Evolutionary conservation across 805 yeast species (phyloP).

Genomic region (Lachancea fermentati): DNA sequence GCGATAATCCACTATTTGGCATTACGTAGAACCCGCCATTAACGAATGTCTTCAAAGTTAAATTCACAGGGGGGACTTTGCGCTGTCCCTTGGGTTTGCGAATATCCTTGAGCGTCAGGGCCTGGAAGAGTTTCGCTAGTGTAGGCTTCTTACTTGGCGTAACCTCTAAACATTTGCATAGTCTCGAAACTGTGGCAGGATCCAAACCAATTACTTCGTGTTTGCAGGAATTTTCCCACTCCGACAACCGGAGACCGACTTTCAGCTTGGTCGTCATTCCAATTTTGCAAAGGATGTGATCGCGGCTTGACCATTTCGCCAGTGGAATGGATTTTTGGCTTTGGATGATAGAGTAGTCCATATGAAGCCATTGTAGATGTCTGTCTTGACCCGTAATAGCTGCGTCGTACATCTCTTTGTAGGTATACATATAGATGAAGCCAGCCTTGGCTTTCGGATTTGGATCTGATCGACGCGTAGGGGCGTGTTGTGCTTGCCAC

Average conservation of each 20-base stretch:
- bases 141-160: neutral
- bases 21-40: constrained; percentile 24
- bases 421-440: constrained; percentile 27
- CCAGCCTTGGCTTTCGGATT: constrained; percentile 13
- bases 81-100: neutral
- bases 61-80: neutral
- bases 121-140: constrained; percentile 11
- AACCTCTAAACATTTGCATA: neutral
- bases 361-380: constrained; percentile 6
- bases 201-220: constrained; percentile 25
- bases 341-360: constrained; percentile 7
- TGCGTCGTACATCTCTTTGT: constrained; percentile 9
- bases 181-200: constrained; percentile 17
- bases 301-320: constrained; percentile 17
- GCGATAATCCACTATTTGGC: constrained; percentile 13
- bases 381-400: neutral
- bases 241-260: constrained; percentile 23
- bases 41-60: constrained; percentile 13
- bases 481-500: constrained; percentile 9
- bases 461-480: constrained; percentile 3
- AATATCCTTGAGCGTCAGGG: constrained; percentile 10
- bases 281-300: constrained; percentile 24
- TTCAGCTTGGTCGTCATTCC: constrained; percentile 28
- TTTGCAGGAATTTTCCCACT: constrained; percentile 27
- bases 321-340: constrained; percentile 2